These are phyloP conservation scores for Coemansia brasiliensis DNA, from an alignment of 192 early-diverging fungal species.

Conservation along the genomic window DNA sequence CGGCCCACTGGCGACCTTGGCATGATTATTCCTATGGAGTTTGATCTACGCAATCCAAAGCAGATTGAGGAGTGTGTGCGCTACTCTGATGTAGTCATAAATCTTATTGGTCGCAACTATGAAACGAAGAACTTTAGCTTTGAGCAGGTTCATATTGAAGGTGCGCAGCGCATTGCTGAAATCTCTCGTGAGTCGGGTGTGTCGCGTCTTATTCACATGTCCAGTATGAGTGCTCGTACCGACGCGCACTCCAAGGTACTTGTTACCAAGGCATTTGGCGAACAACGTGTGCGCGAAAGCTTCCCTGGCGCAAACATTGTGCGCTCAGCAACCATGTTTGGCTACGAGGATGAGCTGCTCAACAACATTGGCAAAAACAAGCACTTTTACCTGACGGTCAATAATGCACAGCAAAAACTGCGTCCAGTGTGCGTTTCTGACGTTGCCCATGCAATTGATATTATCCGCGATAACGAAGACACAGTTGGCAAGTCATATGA, in stretches of 20 bases:
- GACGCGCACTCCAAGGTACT: conserved; percentile 77
- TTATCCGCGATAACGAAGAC: conserved; percentile 68
- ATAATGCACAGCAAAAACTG: conserved; percentile 43
- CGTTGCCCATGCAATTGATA: conserved; percentile 81
- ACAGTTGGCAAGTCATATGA: conserved; percentile 87
- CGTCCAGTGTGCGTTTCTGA: conserved; percentile 69
- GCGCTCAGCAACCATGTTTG: conserved; percentile 85
- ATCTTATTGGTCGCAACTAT: conserved; percentile 89
- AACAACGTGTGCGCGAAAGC: conserved; percentile 82
- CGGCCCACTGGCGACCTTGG: conserved; percentile 94
- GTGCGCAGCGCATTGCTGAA: conserved; percentile 77
- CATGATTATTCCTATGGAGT: conserved; percentile 87
- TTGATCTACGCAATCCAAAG: conserved; percentile 85
- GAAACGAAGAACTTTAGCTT: conserved; percentile 93
- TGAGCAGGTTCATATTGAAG: conserved; percentile 82
- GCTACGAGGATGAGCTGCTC: conserved; percentile 90
- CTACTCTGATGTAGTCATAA: conserved; percentile 94
- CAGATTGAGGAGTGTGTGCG: conserved; percentile 80
- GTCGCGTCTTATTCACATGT: conserved; percentile 84
- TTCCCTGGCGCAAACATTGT: conserved; percentile 95
- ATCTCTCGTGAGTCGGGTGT: conserved; percentile 79
- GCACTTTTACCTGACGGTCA: conserved; percentile 45
- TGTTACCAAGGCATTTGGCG: conserved; percentile 88
- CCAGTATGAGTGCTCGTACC: conserved; percentile 75
- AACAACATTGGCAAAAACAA: conserved; percentile 74